Base-by-base conservation (phyloP, 139 green algal genomes). In the Chlorokybus atmophyticus region DNA sequence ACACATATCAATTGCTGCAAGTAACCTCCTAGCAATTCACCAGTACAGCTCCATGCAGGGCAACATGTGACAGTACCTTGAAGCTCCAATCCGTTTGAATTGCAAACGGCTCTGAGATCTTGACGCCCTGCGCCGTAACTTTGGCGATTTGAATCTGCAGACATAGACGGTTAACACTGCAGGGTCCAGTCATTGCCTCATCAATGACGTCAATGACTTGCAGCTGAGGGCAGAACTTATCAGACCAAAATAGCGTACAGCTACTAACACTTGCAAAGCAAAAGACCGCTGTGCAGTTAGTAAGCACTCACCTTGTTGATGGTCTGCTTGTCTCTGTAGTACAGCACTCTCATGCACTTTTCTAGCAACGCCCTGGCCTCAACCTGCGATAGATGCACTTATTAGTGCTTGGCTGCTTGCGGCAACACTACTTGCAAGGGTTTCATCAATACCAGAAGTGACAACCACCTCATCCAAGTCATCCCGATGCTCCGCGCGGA, bases 301-400 rank as follows among this genome's bases (percentile, higher is more conserved):
- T n/a, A n/a, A 44, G 10, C 35, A 44, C 35, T 14, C 8, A 67
- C 32, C 58, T 77, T 77, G 63, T 77, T 77, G 57, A 79, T 70
- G 28, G 64, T 82, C 35, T 82, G 64, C 73, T 94, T 95, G 77
- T 98, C 90, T 30, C 90, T 77, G 79, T 95, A 96, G 71, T 93
- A 95, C 78, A 84, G 90, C 42, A 95, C 85, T 54, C 62, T 70
- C 48, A 97, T 76, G 3, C 75, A 82, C 24, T 93, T 82, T 19
- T 93, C 71, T 70, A 98, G 60, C 6, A 98, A 77, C 40, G 62
- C 40, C 23, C 70, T 40, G 4, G 85, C 90, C 24, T 94, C 91
- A 53, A 75, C 64, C 39, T 32, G 27, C 19, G 7, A 26, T 21
- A 52, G n/a, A n/a, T n/a, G n/a, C n/a, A n/a, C n/a, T n/a, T n/a